Conservation (phyloP, 1,284 basidiomycete genomes). For the Schizophyllum amplum region DNA sequence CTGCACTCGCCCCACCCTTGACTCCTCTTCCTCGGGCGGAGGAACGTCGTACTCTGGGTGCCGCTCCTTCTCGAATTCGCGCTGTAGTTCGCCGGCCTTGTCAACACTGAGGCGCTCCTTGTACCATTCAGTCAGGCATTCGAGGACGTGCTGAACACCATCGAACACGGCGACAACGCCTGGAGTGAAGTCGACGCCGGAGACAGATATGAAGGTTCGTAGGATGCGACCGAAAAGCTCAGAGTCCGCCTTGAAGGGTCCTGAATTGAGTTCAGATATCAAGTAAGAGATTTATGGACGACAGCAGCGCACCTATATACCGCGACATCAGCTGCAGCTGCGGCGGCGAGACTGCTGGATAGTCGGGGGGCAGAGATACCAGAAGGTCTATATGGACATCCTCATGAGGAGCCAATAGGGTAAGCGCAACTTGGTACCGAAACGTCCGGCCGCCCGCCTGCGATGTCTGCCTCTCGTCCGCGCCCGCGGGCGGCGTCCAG, state of each 20-base stretch:
- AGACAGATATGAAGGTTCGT: slow-evolving; percentile 73
- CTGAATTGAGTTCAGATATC: background rate
- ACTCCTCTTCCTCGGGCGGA: slow-evolving; percentile 4
- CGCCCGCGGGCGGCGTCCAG: slow-evolving; percentile 26
- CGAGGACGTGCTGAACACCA: slow-evolving; percentile 72
- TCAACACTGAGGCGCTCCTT: slow-evolving; percentile 50
- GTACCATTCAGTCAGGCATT: slow-evolving; percentile 66
- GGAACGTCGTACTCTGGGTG: slow-evolving; percentile 8
- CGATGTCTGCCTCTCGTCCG: slow-evolving; percentile 8
- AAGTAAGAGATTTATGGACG: background rate
- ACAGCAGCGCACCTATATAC: slow-evolving; percentile 58
- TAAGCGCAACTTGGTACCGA: slow-evolving; percentile 34
- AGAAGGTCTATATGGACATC: slow-evolving; percentile 55
- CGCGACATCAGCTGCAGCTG: slow-evolving; percentile 81
- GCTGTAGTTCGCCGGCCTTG: slow-evolving; percentile 45
- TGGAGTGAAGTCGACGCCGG: slow-evolving; percentile 66
- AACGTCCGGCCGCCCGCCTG: too few species aligned
- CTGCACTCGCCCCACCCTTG: background rate
- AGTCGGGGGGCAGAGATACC: slow-evolving; percentile 66
- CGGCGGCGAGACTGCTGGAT: slow-evolving; percentile 66
- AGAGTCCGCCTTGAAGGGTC: slow-evolving; percentile 56
- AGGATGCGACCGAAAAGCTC: slow-evolving; percentile 70
- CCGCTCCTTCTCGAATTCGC: slow-evolving; percentile 42
- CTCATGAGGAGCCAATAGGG: slow-evolving; percentile 33
- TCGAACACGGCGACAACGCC: slow-evolving; percentile 84